Evolutionary conservation across 768 basidiomycete species (phyloP), one percentile per base, ranked within the genome.

Genomic region (Boletales sp.): DNA sequence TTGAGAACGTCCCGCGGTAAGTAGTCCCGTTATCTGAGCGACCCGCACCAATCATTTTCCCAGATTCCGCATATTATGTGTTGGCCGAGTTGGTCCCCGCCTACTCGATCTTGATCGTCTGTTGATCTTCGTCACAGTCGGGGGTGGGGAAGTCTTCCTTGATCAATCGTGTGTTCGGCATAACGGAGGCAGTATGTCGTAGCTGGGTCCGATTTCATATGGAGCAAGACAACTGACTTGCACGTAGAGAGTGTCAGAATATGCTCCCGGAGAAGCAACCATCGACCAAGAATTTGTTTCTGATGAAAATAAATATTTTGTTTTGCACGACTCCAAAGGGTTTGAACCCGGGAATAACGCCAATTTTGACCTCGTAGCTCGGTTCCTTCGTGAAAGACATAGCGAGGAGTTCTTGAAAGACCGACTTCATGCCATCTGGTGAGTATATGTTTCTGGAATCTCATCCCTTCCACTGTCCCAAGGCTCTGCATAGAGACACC

Each of bases 401-500:
- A 4, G 14, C 3, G 41, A 44, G 43, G 8, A 35, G 10, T 5
- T 25, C 8, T 31, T 40, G 46, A 53, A 36, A 31, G 51, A 49
- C 19, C 25, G 30, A 11, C 43, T 53, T 15, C 48, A 53, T 28
- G 51, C 48, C 4, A 32, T 49, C 28, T 53, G 51, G 51, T 36
- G 31, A 7, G 47, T 35, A 8, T 5, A n/a, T 2, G 2, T 28
- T 21, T 43, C 12, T 1, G 13, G 11, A 12, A 15, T 8, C 10
- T 15, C 33, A 28, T 28, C 25, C 25, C 7, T 7, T 11, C 11
- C 18, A 35, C 33, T 18, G 31, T 34, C 13, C 11, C 12, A 10
- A 53, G 47, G 47, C 47, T 53, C 37, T 53, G 51, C 41, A 40
- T 34, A 49, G 47, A 53, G 37, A 49, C 42, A 13, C 51, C 51